phyloP scores from a whole-genome alignment of 352 stramenopile species.

The Pythium utonaiense region DNA sequence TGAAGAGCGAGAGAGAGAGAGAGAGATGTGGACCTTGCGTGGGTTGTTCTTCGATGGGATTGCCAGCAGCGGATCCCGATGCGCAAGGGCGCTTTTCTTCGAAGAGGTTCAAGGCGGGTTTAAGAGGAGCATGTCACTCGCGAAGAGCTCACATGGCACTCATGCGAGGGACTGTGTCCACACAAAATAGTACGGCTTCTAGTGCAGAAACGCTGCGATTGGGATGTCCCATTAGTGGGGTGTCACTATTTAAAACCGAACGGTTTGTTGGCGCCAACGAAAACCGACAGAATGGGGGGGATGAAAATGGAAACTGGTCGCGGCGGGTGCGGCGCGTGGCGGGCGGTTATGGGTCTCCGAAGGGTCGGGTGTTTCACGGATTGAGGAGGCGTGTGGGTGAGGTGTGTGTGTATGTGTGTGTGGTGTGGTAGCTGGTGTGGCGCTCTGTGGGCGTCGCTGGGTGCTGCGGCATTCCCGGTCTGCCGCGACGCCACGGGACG shows the following conservation, averaged over 20 bases:
- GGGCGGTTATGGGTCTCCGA: conserved; percentile 1
- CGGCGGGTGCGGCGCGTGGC: not conserved
- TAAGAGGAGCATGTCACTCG: not conserved
- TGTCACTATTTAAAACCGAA: not conserved
- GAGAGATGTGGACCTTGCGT: not conserved
- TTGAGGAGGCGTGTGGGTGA: conserved; percentile 1
- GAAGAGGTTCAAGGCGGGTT: conserved; percentile 1
- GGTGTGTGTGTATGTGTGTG: not conserved
- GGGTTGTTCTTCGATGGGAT: conserved; percentile 2
- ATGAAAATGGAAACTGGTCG: too few relatives aligned
- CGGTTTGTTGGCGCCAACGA: not conserved
- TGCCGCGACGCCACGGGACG: conserved; percentile 9
- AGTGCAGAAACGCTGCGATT: not conserved
- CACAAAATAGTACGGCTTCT: not conserved
- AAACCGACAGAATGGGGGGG: too few relatives aligned
- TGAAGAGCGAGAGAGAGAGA: not conserved
- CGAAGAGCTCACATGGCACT: not conserved
- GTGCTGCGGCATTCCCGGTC: conserved; percentile 1
- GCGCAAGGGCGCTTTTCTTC: not conserved
- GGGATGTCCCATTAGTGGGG: too few relatives aligned
- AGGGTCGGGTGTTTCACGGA: conserved; percentile 21
- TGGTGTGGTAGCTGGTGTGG: not conserved
- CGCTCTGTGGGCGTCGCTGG: not conserved
- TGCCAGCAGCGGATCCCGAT: too few relatives aligned
- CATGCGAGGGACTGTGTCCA: not conserved